These are phyloP conservation scores for Tolypocladium cylindrosporum DNA, from an alignment of 2,329 filamentous ascomycete genomes.

Conservation along the genomic window DNA sequence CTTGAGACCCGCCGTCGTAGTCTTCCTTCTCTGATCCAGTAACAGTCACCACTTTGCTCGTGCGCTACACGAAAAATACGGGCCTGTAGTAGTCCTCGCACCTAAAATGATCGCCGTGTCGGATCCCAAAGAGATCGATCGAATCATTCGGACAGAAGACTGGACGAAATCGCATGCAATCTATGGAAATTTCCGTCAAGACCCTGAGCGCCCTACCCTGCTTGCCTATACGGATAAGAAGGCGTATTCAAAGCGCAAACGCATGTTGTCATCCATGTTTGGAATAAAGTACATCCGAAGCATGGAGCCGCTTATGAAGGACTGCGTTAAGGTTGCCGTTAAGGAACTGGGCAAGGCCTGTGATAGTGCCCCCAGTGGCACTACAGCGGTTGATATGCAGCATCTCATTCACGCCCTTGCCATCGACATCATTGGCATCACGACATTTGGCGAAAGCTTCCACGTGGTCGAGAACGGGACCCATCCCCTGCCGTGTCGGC, in stretches of 20 bases:
- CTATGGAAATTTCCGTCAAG: slow-evolving; percentile 1
- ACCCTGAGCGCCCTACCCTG: slow-evolving; percentile 1
- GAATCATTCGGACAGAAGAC: not conserved
- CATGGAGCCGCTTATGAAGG: not conserved
- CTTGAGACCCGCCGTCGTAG: not conserved
- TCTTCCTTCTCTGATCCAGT: not conserved
- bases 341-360: not conserved
- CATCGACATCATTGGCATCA: slow-evolving; percentile 1
- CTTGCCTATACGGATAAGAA: slow-evolving; percentile 1
- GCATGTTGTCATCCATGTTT: not conserved
- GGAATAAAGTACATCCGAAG: not conserved
- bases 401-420: not conserved
- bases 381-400: not conserved
- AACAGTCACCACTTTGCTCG: not conserved
- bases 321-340: not conserved
- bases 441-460: not conserved
- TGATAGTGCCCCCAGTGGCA: not conserved
- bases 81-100: not conserved
- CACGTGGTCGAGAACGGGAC: not conserved
- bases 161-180: slow-evolving; percentile 1
- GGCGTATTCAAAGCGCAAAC: not conserved
- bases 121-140: not conserved
- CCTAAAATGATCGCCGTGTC: not conserved
- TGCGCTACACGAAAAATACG: not conserved
- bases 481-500: not conserved